These are phyloP conservation scores for Rhizoclosmatium globosum DNA, from an alignment of 192 early-diverging fungal genomes.

Conservation along the genomic window DNA sequence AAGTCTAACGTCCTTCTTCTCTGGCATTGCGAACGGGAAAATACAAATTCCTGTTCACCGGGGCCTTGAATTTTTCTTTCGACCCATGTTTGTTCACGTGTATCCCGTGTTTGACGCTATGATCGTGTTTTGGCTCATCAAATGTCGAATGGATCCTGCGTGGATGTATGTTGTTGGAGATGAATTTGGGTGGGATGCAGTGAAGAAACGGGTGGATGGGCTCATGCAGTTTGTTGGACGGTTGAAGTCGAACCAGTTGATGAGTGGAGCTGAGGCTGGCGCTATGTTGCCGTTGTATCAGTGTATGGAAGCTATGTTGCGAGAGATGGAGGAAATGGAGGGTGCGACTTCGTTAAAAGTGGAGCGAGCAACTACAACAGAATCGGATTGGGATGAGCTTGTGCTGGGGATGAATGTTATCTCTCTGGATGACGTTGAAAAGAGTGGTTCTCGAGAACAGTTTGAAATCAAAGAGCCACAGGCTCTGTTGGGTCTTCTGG, in stretches of 20 bases:
- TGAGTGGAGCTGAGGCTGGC: not conserved
- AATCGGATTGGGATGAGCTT: not conserved
- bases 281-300: not conserved
- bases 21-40: too few relatives aligned
- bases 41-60: too few relatives aligned
- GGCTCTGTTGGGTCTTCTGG: not conserved
- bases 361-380: too few relatives aligned
- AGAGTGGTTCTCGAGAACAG: not conserved
- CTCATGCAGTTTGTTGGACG: not conserved
- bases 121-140: not conserved
- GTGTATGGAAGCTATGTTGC: conserved; percentile 12
- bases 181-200: not conserved
- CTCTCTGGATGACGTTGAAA: not conserved
- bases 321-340: not conserved
- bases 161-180: not conserved
- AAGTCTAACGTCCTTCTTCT: not conserved
- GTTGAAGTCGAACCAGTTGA: not conserved
- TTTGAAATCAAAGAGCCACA: not conserved
- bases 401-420: conserved; percentile 14
- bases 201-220: not conserved
- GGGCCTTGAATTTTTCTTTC: too few relatives aligned
- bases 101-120: not conserved
- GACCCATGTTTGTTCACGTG: too few relatives aligned
- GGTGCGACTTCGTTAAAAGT: not conserved
- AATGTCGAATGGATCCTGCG: not conserved